Percentiles rank a stretch among this genome's conserved stretches.
Conservation (phyloP, 805 yeast species). For the Kodamaea leandrae region DNA sequence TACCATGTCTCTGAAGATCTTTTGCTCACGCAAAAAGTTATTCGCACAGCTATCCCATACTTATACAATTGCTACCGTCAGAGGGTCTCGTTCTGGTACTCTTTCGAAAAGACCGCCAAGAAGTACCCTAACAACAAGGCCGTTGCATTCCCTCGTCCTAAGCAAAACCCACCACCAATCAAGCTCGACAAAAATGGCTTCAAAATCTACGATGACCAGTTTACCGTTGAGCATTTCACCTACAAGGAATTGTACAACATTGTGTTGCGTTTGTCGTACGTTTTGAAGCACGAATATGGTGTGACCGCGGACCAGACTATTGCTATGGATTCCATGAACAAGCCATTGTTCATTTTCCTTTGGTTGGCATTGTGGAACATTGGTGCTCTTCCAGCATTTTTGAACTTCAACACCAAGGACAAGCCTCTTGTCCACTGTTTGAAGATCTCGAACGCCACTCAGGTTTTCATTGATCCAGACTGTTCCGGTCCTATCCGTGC, state of each 20-base stretch:
- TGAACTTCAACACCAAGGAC: slow-evolving; percentile 76
- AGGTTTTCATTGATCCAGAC: slow-evolving; percentile 73
- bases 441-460: slow-evolving; percentile 58
- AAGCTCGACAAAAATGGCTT: slow-evolving; percentile 30
- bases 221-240: slow-evolving; percentile 60
- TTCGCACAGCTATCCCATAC: slow-evolving; percentile 42
- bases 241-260: slow-evolving; percentile 67
- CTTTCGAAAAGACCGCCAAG: slow-evolving; percentile 55
- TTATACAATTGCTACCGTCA: slow-evolving; percentile 34
- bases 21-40: slow-evolving; percentile 44
- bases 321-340: slow-evolving; percentile 76
- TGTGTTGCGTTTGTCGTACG: slow-evolving; percentile 62
- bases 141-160: slow-evolving; percentile 58
- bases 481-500: slow-evolving; percentile 52
- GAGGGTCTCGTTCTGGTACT: slow-evolving; percentile 65
- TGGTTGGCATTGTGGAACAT: slow-evolving; percentile 90
- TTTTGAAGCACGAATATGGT: slow-evolving; percentile 61
- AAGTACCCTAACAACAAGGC: slow-evolving; percentile 54
- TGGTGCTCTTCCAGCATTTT: slow-evolving; percentile 85
- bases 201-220: slow-evolving; percentile 52
- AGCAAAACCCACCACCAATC: slow-evolving; percentile 25
- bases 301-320: slow-evolving; percentile 66
- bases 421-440: slow-evolving; percentile 78
- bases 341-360: slow-evolving; percentile 72
- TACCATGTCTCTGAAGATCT: slow-evolving; percentile 52